Base-by-base conservation (phyloP, 495 filamentous ascomycete genomes). In the Talaromyces adpressus region DNA sequence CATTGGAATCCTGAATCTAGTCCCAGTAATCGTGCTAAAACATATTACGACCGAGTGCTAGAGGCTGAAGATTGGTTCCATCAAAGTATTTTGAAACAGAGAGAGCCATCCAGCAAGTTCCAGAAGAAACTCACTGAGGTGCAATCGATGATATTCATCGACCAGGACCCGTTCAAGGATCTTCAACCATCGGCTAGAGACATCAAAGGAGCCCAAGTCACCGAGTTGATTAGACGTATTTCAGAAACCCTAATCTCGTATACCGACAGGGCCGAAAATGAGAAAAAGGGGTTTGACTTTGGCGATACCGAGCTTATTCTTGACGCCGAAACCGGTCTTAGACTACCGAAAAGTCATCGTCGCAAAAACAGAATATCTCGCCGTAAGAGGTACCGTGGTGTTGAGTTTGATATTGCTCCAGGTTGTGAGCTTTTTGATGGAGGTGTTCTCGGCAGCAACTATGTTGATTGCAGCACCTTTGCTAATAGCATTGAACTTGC, bases 31-130 rank as follows among this genome's bases (percentile, higher is more conserved):
- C 20, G 30, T 53, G 45, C 47, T 39, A 22, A 11, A 52, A 8
- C 12, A 3, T 62, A 62, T 53, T 62, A 62, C 29, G 58, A 59
- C 11, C 68, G 67, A 62, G 32, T 66, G 18, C 59, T 66, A 32
- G 68, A 69, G 20, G 60, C 70, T 14, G 59, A 71, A 6, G 22
- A 49, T 25, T 75, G 73, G 73, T 75, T 75, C 34, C 69, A 68
- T 39, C 63, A 29, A 20, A 71, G 70, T 56, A 22, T 39, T 25
- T 65, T 64, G 18, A 62, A 66, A n/a, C 57, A 29, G 23, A 56
- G 68, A 25, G 66, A 69, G 3, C 11, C 63, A 11, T 36, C n/a
- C 6, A n/a, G 18, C 27, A 20, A 49, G n/a, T 45, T 49, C 2
- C 36, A n/a, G 0, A 9, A 9, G 41, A 52, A 34, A 20, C 60